Base-by-base conservation (phyloP, 352 stramenopile genomes). In the Peronospora belbahrii region DNA sequence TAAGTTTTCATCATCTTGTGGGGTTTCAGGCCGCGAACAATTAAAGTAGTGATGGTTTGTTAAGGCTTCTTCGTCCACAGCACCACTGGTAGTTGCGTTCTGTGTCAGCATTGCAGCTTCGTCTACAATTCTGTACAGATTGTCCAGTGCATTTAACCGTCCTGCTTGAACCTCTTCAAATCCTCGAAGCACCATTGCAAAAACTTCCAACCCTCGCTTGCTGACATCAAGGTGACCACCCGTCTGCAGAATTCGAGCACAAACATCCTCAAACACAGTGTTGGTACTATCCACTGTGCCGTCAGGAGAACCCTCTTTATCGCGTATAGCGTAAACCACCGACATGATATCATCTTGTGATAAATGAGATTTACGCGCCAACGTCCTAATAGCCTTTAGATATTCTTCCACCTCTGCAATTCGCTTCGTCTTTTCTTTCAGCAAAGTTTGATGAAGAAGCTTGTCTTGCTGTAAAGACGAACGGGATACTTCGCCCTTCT, bases 341-440 rank as follows among this genome's bases (percentile, higher is more conserved):
- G 48, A 49, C 6, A 52, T n/a, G 10, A 88, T 54, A 1, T 89
- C 67, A 5, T 73, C 62, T 18, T 62, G 34, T 17, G 49, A 66
- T 30, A 89, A 49, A 19, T 74, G 60, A 47, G 82, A 52, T 31
- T 71, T 60, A 15, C 52, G 48, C 0, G 78, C 50, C 4, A 83
- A 19, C 0, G 59, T 52, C 2, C 78, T 71, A 22, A 87, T 72
- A 22, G 64, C 48, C n/a, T 49, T 43, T 6, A 77, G 45, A 0
- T 56, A 40, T 13, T 77, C 54, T 36, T 90, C 70, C 23, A 77
- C 46, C 38, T 89, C 71, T 2, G 49, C 48, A 18, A 83, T 48
- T 9, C 78, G 70, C 30, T 70, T 77, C 4, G 64, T 53, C 40
- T 89, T 88, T 33, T 90, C 78, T 30, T 72, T 70, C 15, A 77